Conservation (phyloP, 1,284 basidiomycete species). For the Ustilago sp. region DNA sequence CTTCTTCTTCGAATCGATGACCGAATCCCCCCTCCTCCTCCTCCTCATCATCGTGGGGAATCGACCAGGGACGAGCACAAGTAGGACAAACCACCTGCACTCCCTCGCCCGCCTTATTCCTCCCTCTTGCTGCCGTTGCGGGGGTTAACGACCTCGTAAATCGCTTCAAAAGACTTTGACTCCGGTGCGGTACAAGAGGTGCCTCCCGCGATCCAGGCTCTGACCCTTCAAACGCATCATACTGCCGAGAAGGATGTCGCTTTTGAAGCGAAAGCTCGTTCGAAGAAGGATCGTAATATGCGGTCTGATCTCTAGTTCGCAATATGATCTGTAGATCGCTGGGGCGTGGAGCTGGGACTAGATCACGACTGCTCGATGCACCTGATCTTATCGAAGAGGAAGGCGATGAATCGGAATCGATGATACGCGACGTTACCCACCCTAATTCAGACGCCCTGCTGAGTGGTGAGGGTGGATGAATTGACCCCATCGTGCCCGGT, state of each 20-base stretch:
- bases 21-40: constrained; percentile 2
- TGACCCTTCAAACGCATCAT: background rate
- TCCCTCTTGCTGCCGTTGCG: background rate
- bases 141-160: constrained; percentile 7
- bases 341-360: constrained; percentile 39
- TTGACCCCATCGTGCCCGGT: constrained; percentile 5
- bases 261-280: constrained; percentile 52
- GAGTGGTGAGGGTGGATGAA: constrained; percentile 29
- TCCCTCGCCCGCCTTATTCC: background rate
- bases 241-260: background rate
- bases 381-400: background rate
- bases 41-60: background rate
- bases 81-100: constrained; percentile 31
- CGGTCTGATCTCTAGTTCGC: constrained; percentile 55
- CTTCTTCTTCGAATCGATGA: background rate
- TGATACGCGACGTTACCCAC: constrained; percentile 25
- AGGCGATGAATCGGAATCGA: constrained; percentile 1
- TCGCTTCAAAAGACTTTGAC: constrained; percentile 19
- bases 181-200: constrained; percentile 24
- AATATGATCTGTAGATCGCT: constrained; percentile 59
- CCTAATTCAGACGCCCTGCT: constrained; percentile 22
- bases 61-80: constrained; percentile 44
- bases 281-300: constrained; percentile 51
- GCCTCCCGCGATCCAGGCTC: constrained; percentile 8
- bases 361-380: constrained; percentile 33